Evolutionary conservation across 2,329 filamentous ascomycete species (phyloP), one percentile per base, ranked within the genome.

Genomic region (Phyllosticta citrichinensis): DNA sequence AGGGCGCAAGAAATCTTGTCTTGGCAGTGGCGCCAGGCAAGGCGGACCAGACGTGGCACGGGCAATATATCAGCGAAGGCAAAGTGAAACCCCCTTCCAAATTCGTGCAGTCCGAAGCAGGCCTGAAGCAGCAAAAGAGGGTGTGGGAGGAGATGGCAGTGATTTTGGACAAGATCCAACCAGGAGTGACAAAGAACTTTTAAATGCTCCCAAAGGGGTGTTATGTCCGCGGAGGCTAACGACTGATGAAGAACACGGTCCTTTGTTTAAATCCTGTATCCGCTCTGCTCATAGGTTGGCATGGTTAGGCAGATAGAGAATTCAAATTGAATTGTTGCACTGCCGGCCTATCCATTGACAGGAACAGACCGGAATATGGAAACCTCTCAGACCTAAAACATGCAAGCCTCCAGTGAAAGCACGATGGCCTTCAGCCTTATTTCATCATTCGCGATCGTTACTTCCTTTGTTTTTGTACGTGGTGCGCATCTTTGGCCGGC

Each of bases 1-100:
- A 73, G 1, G 77, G 77, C 0, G 68, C 68, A 9, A 64, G 76
- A 22, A 77, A 71, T 1, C 66, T 79, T n/a, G 74, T 77, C 0
- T 66, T 74, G 63, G 75, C 72, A 0, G 76, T 69, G 3, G 20
- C 57, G 66, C 6, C 65, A 64, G 19, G 75, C 0, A 47, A 47
- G 17, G 40, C 40, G 40, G 40, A 47, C 40, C 60, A 64, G 3
- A 71, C 75, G 62, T 71, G 66, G 1, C 75, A 78, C 64, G 77
- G 77, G 0, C 66, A 74, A 64, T 79, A 77, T 62, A 57, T 77
- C 54, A 71, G 66, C 47, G 68, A 78, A 57, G 71, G 68, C 19
- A 33, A 65, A 58, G 64, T 76, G 17, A 60, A 59, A 25, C 56
- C 63, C 24, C 70, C 70, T 17, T 68, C 71, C 5, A 57, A 62